These are phyloP conservation scores for Chrysanthemum seticuspe DNA, from an alignment of 129 eudicot genomes.

Conservation along the genomic window DNA sequence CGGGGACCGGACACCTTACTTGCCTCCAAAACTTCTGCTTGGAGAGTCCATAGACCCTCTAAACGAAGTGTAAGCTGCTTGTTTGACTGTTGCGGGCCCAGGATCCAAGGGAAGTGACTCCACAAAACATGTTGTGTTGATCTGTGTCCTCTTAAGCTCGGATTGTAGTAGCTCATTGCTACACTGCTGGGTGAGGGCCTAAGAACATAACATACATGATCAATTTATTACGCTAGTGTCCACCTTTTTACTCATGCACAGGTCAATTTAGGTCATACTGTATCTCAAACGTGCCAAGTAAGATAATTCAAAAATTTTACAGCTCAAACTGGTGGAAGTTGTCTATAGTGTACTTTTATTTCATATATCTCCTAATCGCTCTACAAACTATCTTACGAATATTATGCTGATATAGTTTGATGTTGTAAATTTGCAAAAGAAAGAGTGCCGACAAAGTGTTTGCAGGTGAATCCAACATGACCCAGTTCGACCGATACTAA, in stretches of 20 bases:
- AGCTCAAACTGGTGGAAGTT: background rate
- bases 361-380: background rate
- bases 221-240: conserved; percentile 1
- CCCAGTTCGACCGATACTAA: conserved; percentile 2
- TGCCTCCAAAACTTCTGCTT: conserved; percentile 48
- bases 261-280: background rate
- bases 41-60: conserved; percentile 76
- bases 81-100: conserved; percentile 53
- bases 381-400: background rate
- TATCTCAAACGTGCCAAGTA: background rate
- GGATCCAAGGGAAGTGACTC: conserved; percentile 62
- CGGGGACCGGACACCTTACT: conserved; percentile 55
- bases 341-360: background rate
- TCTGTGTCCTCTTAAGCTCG: conserved; percentile 86
- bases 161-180: conserved; percentile 79
- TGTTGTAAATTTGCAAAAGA: background rate
- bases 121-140: conserved; percentile 90
- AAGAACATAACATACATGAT: conserved; percentile 12
- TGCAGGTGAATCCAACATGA: background rate
- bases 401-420: background rate
- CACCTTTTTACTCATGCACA: background rate
- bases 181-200: conserved; percentile 93
- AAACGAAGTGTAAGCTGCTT: conserved; percentile 66
- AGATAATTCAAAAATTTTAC: background rate
- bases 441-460: background rate